Evolutionary conservation across 1,139 yeast species (phyloP), one percentile per base, ranked within the genome.

Genomic region (Candida tetrigidarum): DNA sequence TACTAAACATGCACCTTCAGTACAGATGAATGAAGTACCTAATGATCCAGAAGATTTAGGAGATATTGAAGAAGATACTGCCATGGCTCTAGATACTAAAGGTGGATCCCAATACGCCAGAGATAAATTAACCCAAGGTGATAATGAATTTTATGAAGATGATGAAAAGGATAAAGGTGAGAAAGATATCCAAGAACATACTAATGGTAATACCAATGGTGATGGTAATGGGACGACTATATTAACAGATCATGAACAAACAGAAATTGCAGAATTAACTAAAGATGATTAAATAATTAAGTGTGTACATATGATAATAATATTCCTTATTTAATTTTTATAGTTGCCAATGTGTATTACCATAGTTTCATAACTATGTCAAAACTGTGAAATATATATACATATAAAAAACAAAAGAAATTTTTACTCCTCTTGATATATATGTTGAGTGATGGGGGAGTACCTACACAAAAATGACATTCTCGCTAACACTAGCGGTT

Each of bases 1-100:
- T 58, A 90, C 98, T 18, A 86, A 89, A 64, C 92, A 86, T 67
- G 97, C 98, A 0, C 99, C 99, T 9, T 87, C 96, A 47, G 97
- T 93, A 25, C 99, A 93, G 66, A 83, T 91, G 84, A 86, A 89
- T 56, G 82, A 86, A 43, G 96, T 90, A 23, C 99, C 99, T 5
- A 75, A 35, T 18, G 98, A 92, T 65, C 77, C 83, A 16, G 96
- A 88, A 57, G 96, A 89, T 56, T 69, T 78, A 50, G 95, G 91
- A 20, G 97, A 91, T 58, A 39, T 49, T n/a, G 92, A 88, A 34
- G 96, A 86, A 63, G 96, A 88, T 60, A 67, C 82, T 1, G 69
- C 71, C 14, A 84, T 76, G 50, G 90, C 96, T 3, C 83, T 82
- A 51, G 98, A 92, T 58, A 86, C 95, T 5, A 81, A 88, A 60